Base-by-base conservation (phyloP, 2,329 filamentous ascomycete genomes). In the Drechslera avenae region DNA sequence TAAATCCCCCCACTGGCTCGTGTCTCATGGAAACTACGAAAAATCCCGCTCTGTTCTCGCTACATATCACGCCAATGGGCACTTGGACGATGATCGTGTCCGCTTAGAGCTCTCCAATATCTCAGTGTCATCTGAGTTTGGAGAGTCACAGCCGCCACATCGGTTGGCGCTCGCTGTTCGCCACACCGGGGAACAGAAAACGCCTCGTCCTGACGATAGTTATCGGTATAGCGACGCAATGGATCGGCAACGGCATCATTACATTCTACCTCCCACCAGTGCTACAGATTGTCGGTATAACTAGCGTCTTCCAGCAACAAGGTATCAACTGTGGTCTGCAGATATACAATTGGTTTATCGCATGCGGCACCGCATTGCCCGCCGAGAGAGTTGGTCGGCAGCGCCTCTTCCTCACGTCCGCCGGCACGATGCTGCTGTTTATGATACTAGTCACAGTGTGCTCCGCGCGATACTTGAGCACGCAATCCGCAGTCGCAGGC, bases 1-100 rank as follows among this genome's bases (percentile, higher is more conserved):
- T 0, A 84, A 87, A 55, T 82, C 78, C 0, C 84, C 84, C 1
- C 76, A 83, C 44, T 86, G 83, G 83, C 72, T 85, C n/a, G 78
- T 83, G 40, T 75, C 76, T 43, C 75, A 81, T 21, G 79, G 81
- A 30, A 77, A 79, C 13, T 68, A 76, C 3, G 81, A 83, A 17
- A 76, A 84, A 56, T 83, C 81, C 1, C 72, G 78, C 18, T 64
- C 73, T 3, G 76, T 84, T 5, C 71, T 88, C 28, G 76, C 79
- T 5, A 79, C 78, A 50, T 82, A 84, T 59, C 83, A 83, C 55
- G 75, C 79, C 1, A 60, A 56, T 34, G 76, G 82, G 39, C 76
- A 75, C 1, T 52, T 57, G 30, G 49, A 59, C n/a, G 60, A 63
- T 45, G 30, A 48, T 26, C 23, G 53, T 5, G 56, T 59, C 0